These are phyloP conservation scores for Ustilago crameri DNA, from an alignment of 1,284 basidiomycete genomes.

Conservation along the genomic window DNA sequence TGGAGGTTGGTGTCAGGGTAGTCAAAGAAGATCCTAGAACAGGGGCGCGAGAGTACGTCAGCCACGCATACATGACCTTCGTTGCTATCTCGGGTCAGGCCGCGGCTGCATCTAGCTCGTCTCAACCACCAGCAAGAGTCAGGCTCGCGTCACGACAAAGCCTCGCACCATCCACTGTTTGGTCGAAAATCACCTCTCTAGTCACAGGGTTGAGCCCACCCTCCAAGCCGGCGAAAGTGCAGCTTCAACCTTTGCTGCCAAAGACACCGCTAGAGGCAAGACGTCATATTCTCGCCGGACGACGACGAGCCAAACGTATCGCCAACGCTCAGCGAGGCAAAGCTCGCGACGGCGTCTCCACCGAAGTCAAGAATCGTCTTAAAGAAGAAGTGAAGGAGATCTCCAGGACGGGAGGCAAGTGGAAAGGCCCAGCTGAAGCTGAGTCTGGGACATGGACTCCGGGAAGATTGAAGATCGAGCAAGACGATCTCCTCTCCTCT, in stretches of 20 bases:
- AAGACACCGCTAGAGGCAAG: conserved; percentile 66
- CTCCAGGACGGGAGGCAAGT: conserved; percentile 33
- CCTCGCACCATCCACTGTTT: conserved; percentile 13
- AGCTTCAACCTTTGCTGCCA: conserved; percentile 61
- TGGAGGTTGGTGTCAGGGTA: conserved; percentile 69
- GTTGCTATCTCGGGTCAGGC: conserved; percentile 52
- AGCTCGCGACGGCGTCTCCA: conserved; percentile 47
- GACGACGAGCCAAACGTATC: conserved; percentile 66
- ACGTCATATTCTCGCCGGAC: conserved; percentile 68
- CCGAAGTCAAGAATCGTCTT: conserved; percentile 49
- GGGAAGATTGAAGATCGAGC: conserved; percentile 32
- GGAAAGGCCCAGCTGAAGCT: conserved; percentile 30
- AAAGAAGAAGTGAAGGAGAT: conserved; percentile 55
- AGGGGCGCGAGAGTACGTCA: conserved; percentile 64
- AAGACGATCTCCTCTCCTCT: conserved; percentile 26
- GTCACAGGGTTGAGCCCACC: conserved; percentile 8
- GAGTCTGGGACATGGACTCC: conserved; percentile 30
- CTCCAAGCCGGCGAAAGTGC: conserved; percentile 37
- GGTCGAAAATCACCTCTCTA: conserved; percentile 20
- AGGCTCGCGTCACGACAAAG: conserved; percentile 47
- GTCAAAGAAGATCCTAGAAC: conserved; percentile 61
- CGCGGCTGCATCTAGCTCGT: conserved; percentile 13
- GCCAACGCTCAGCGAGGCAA: conserved; percentile 53
- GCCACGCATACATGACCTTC: conserved; percentile 69
- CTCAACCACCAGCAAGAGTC: conserved; percentile 36